Evolutionary conservation across 495 filamentous ascomycete species (phyloP), one percentile per base, ranked within the genome.

Genomic region (Elaphomyces granulatus): DNA sequence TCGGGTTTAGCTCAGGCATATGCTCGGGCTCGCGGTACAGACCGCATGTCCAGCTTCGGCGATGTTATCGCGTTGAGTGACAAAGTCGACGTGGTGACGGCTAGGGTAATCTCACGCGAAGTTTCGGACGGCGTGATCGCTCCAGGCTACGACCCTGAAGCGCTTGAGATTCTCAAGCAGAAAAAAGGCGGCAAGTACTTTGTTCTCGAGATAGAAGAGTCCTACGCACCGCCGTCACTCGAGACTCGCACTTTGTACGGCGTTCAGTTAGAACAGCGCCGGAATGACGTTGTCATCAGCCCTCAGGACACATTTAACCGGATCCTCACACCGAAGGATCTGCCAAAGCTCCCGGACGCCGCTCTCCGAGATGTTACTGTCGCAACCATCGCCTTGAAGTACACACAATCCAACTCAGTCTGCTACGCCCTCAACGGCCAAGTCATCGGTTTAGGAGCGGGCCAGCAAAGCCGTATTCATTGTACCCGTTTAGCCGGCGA

Each of bases 141-240:
- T 32, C 82, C 90, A 20, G 77, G 75, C 19, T 98, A 92, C 58
- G 70, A 80, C 37, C 70, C 73, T 34, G 86, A 80, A 41, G 90
- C 90, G 1, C 73, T 95, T 2, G 83, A 81, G 49, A 90, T 98
- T 46, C 70, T 98, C 44, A 83, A 77, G 63, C 94, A 94, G 73
- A 98, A 98, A 75, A 98, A 98, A 69, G 87, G 83, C 32, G 90
- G 92, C 52, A 88, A 84, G 56, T 98, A 95, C 69, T 77, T 95
- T 20, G 78, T 98, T 34, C 80, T 98, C 16, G 77, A 95, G 67
- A 94, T 98, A 63, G 86, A 98, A 48, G 78, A 80, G 37, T 68
- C 78, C 42, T 96, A 87, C 59, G 76, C 77, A 46, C 92, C 90
- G 21, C 59, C 74, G 18, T 41, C 68, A 30, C 78, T 72, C 42